Evolutionary conservation across 371 early-diverging fungal species (phyloP).

Genomic region (Nematocida minor): DNA sequence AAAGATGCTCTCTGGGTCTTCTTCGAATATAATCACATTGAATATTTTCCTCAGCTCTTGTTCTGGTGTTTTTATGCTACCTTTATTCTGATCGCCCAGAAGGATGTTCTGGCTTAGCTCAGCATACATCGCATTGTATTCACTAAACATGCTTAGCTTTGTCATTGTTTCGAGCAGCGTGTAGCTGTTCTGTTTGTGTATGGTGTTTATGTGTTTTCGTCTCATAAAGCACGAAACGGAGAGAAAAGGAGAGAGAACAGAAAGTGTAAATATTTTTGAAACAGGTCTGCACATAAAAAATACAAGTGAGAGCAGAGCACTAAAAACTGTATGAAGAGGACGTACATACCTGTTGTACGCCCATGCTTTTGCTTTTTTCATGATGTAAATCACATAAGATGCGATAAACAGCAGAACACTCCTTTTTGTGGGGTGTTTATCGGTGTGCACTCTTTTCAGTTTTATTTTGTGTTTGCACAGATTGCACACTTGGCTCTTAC

Average conservation of each 20-base stretch:
- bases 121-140: background rate
- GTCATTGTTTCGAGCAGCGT: background rate
- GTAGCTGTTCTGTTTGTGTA: background rate
- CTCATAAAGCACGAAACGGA: background rate
- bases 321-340: too few species aligned
- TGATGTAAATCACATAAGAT: too few species aligned
- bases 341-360: too few species aligned
- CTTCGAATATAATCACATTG: background rate
- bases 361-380: too few species aligned
- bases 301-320: too few species aligned
- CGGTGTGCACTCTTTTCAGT: background rate
- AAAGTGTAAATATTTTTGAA: background rate
- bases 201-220: background rate
- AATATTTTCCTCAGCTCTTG: background rate
- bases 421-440: too few species aligned
- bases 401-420: too few species aligned
- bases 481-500: constrained; percentile 31
- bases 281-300: too few species aligned
- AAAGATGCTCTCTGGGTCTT: background rate
- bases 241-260: background rate
- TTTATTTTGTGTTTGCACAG: constrained; percentile 52
- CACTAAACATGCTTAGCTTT: background rate
- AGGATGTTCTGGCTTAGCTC: background rate
- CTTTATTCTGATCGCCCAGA: background rate
- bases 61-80: background rate